Base-by-base conservation (phyloP, 768 basidiomycete species). In the Austroboletus festivus region DNA sequence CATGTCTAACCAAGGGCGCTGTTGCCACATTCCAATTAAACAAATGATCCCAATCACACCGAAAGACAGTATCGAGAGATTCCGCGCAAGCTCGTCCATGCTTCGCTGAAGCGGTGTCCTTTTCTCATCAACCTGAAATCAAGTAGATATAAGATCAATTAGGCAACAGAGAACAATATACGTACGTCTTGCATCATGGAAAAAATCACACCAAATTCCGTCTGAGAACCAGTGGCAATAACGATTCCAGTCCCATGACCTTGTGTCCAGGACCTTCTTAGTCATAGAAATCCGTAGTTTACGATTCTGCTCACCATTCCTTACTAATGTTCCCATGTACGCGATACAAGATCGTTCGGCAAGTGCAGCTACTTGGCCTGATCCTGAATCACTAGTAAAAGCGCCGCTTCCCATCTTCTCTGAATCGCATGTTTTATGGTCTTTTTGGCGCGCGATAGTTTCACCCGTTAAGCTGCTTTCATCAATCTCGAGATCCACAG, bases 11-110 rank as follows among this genome's bases (percentile, higher is more conserved):
- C 93, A 96, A 10, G 86, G 79, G 18, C 95, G 77, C 33, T 81
- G 73, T 62, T 97, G 94, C 53, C 85, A 69, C 15, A 94, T 82
- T 8, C 94, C 95, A 53, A 97, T 85, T 44, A 97, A 67, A 67
- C 89, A 90, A 42, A 98, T 98, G 30, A 96, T 65, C 5, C 94
- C 94, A 54, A 98, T 98, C 42, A 97, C 78, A n/a, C 82, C 88
- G 55, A 98, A 97, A 3, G 93, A 96, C 51, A 93, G 63, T 22
- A 92, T 72, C 1, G 93, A 95, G 2, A 98, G 78, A 53, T 89
- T 89, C 68, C 92, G 86, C 1, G 95, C 94, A 7, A 98, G 81
- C 59, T 97, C 93, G 65, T 98, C 94, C 94, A 98, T 98, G 64
- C 78, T 89, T 12, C 90, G 71, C 62, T 98, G 94, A 22, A 98